Base-by-base conservation (phyloP, 768 basidiomycete genomes). In the Collybia nuda region DNA sequence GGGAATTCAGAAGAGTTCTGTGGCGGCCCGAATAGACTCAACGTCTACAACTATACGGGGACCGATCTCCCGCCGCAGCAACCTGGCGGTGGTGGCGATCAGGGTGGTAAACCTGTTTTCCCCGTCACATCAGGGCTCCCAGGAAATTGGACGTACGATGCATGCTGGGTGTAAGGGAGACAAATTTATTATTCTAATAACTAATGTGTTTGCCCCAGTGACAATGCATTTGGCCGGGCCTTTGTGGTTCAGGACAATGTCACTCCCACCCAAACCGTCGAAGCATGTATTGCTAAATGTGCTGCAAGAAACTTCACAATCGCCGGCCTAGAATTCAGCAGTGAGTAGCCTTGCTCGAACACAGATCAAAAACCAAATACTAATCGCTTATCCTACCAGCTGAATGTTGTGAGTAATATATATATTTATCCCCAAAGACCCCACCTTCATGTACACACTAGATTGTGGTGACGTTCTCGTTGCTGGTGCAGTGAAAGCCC, bases 401-500 rank as follows among this genome's bases (percentile, higher is more conserved):
- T 52, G 69, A 79, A 62, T 81, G 75, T 66, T 76, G 78, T 80
- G 62, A 51, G 75, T 71, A 5, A 18, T 21, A 18, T 24, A 21
- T 3, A n/a, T 21, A 9, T n/a, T 19, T 29, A n/a, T n/a, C 11
- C 12, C 9, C 12, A 11, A 32, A 32, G 9, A 11, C 7, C 18
- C 44, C 19, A 35, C 45, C 50, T 24, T 51, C 26, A 19, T 32
- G 17, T 14, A 21, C 24, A 12, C 15, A 44, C 12, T 52, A 88
- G 86, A 83, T 68, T 94, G 92, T 56, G 89, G 88, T 2, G 75
- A 90, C 60, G 67, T 72, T 9, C 69, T 92, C 41, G 70, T 83
- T 11, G 74, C 79, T 24, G 86, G 85, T 8, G 89, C 87, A 1
- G 79, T 75, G 1, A 42, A 58, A 14, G 78, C 76, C 0, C 53